Conservation (phyloP, 2,329 filamentous ascomycete genomes). For the Scedosporium apiospermum region DNA sequence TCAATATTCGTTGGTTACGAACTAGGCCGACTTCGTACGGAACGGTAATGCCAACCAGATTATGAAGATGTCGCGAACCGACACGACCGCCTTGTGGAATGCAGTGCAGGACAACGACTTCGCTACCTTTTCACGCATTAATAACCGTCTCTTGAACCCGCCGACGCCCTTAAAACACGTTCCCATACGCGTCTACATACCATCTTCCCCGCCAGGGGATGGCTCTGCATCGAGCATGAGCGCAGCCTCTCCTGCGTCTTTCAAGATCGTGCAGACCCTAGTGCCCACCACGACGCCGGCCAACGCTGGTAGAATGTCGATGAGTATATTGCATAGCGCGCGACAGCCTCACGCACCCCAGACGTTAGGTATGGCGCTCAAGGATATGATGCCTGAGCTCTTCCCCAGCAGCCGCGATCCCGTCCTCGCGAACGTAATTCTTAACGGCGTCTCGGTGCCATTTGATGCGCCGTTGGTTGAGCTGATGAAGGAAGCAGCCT, state of each 20-base stretch:
- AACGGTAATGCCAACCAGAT: constrained; percentile 84
- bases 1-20: background rate
- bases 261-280: constrained; percentile 68
- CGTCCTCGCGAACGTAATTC: constrained; percentile 70
- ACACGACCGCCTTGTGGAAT: constrained; percentile 76
- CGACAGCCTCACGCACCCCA: constrained; percentile 27
- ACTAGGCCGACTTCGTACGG: constrained; percentile 70
- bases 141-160: constrained; percentile 66
- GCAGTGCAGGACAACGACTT: constrained; percentile 73
- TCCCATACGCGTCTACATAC: constrained; percentile 83
- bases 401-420: constrained; percentile 83
- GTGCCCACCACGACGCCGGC: constrained; percentile 37
- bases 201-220: constrained; percentile 44
- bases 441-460: constrained; percentile 79
- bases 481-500: constrained; percentile 70
- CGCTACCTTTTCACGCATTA: constrained; percentile 60
- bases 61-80: constrained; percentile 77
- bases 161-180: constrained; percentile 69
- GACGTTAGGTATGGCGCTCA: constrained; percentile 65
- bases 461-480: constrained; percentile 74
- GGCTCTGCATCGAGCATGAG: constrained; percentile 19
- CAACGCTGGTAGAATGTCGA: constrained; percentile 16
- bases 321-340: background rate
- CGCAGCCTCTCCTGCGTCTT: constrained; percentile 33
- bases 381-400: constrained; percentile 63